Evolutionary conservation across 2,329 filamentous ascomycete species (phyloP).

Genomic region (Pseudocercospora fijiensis): DNA sequence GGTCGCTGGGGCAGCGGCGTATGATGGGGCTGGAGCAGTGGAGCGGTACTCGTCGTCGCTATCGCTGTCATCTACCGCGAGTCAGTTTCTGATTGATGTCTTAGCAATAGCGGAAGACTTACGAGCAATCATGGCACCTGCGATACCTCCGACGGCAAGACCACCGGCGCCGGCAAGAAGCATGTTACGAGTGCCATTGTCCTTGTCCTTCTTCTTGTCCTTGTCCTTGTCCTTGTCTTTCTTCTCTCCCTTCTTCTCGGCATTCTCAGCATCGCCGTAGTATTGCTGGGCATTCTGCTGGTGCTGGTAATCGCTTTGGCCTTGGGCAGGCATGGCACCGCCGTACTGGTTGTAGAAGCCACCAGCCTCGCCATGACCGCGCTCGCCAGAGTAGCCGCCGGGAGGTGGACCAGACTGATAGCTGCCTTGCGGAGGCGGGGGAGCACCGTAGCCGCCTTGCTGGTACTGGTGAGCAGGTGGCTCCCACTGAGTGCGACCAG

Average conservation of each 20-base stretch:
- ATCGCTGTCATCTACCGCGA: conserved; percentile 17
- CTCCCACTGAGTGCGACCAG: conserved; percentile 65
- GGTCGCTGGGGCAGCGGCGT: conserved; percentile 12
- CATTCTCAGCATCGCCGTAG: conserved; percentile 28
- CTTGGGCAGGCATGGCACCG: conserved; percentile 20
- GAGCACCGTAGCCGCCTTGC: conserved; percentile 29
- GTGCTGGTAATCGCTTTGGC: conserved; percentile 23
- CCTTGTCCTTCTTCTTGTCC: conserved; percentile 38
- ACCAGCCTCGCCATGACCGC: conserved; percentile 18
- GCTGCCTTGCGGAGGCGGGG: conserved; percentile 26
- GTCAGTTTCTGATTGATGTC: neutral
- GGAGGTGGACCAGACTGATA: conserved; percentile 5
- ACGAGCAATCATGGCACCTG: conserved; percentile 55
- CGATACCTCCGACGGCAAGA: conserved; percentile 56
- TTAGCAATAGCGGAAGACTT: neutral
- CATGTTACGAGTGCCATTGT: conserved; percentile 47
- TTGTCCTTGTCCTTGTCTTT: conserved; percentile 41
- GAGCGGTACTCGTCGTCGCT: conserved; percentile 19
- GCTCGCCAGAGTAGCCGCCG: conserved; percentile 13
- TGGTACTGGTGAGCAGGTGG: conserved; percentile 44
- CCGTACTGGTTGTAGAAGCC: conserved; percentile 26
- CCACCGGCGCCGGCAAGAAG: conserved; percentile 59
- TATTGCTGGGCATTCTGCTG: conserved; percentile 27
- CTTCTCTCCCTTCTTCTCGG: conserved; percentile 30
- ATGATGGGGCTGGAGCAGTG: neutral